Conservation (phyloP, 306 rosid genomes). For the Acacia crassicarpa region DNA sequence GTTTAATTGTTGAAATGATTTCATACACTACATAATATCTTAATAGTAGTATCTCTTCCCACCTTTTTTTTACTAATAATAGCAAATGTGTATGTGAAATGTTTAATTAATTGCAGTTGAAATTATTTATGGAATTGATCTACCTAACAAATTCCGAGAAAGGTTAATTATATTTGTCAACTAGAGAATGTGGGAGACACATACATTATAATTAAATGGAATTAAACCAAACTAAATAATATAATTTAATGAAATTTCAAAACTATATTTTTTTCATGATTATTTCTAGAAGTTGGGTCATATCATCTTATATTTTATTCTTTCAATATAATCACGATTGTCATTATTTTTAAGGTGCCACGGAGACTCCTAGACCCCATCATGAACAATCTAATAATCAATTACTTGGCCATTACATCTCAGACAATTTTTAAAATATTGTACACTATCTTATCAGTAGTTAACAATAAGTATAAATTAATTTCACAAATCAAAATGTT, state of each 20-base stretch:
- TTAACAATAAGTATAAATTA: background rate
- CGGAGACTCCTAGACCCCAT: background rate
- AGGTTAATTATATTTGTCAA: background rate
- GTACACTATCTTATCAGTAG: background rate
- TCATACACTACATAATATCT: background rate
- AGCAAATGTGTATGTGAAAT: background rate
- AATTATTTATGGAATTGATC: background rate
- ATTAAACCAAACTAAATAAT: background rate
- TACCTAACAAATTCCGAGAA: slow-evolving; percentile 2
- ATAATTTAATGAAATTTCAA: background rate
- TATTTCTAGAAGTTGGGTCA: slow-evolving; percentile 13
- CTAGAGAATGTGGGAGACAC: background rate
- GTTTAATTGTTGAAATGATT: background rate
- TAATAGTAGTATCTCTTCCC: background rate
- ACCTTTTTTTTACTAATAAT: background rate
- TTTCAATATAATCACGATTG: background rate
- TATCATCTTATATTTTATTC: background rate
- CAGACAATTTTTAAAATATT: background rate
- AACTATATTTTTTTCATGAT: background rate
- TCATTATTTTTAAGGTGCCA: background rate
- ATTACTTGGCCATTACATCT: background rate
- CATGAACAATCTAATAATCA: background rate
- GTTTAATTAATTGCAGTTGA: background rate
- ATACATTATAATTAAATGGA: background rate
- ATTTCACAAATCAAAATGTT: background rate